Evolutionary conservation across 192 early-diverging fungal species (phyloP).

Genomic region (Backusella liffmaniae): DNA sequence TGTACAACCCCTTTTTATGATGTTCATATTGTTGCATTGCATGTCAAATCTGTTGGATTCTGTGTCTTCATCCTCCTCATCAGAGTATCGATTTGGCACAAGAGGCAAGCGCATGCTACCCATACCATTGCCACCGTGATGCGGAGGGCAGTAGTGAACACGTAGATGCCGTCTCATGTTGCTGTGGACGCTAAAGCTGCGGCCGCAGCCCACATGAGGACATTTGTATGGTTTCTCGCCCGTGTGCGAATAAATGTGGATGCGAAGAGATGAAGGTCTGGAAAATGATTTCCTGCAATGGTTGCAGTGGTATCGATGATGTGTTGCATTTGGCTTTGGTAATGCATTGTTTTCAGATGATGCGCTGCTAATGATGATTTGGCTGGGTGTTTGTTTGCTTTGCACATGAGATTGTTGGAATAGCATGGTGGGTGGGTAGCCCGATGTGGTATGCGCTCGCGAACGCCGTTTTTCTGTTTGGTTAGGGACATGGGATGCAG

Average conservation of each 20-base stretch:
- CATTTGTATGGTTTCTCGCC: slow-evolving; percentile 44
- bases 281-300: slow-evolving; percentile 63
- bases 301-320: slow-evolving; percentile 50
- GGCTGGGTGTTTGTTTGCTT: slow-evolving; percentile 1
- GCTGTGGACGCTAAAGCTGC: slow-evolving; percentile 63
- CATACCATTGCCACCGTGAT: not conserved
- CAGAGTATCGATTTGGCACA: not conserved
- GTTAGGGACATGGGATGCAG: not conserved
- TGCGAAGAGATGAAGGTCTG: slow-evolving; percentile 63
- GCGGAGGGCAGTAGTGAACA: slow-evolving; percentile 17
- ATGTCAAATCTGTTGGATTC: not conserved
- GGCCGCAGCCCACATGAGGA: slow-evolving; percentile 23
- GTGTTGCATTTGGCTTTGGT: slow-evolving; percentile 1
- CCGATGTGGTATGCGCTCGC: slow-evolving; percentile 19
- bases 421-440: slow-evolving; percentile 18
- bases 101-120: slow-evolving; percentile 5
- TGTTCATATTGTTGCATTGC: slow-evolving; percentile 6
- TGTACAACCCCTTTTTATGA: slow-evolving; percentile 1
- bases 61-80: not conserved
- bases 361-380: slow-evolving; percentile 18
- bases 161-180: slow-evolving; percentile 51
- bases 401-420: not conserved
- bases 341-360: not conserved
- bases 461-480: not conserved
- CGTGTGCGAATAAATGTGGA: slow-evolving; percentile 44